Evolutionary conservation across 192 early-diverging fungal species (phyloP).

Genomic region (Piromyces sp.): DNA sequence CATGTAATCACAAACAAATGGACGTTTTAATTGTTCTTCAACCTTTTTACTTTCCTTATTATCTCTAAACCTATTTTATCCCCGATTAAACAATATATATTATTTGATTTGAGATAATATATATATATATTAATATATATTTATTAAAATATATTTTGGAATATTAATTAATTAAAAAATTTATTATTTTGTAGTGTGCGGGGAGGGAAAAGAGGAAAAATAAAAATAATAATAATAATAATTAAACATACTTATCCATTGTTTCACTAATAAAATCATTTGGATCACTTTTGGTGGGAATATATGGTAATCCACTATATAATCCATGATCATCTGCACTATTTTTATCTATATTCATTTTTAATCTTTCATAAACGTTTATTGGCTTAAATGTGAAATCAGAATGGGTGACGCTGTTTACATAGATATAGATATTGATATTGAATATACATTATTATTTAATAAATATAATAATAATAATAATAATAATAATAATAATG

Average conservation of each 20-base stretch:
- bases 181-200: too few relatives aligned
- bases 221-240: too few relatives aligned
- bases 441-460: too few relatives aligned
- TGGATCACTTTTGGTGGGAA: background rate
- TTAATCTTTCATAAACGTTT: background rate
- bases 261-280: background rate
- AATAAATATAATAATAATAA: too few relatives aligned
- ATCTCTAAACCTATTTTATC: background rate
- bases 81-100: too few relatives aligned
- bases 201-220: too few relatives aligned
- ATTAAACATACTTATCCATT: background rate
- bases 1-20: background rate
- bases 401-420: background rate
- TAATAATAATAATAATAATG: too few relatives aligned
- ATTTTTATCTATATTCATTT: background rate
- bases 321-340: background rate
- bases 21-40: background rate
- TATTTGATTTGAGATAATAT: too few relatives aligned
- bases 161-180: too few relatives aligned
- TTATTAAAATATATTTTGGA: too few relatives aligned
- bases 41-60: background rate
- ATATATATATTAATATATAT: too few relatives aligned
- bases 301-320: background rate
- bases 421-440: too few relatives aligned
- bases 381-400: background rate